Base-by-base conservation (phyloP, 306 rosid species). In the Dalbergia cochinchinensis region DNA sequence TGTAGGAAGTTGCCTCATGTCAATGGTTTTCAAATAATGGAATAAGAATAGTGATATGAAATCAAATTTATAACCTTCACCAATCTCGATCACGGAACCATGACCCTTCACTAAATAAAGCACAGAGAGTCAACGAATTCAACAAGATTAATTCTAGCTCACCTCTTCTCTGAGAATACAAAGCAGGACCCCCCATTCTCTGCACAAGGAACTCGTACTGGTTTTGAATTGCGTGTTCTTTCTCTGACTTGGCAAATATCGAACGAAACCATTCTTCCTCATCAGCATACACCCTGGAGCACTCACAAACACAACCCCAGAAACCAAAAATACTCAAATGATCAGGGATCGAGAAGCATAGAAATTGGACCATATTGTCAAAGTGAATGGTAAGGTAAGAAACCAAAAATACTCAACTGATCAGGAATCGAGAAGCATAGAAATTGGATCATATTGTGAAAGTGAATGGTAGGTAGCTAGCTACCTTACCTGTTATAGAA, bases 201-300 rank as follows among this genome's bases (percentile, higher is more conserved):
- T 93, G 96, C 15, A 89, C 93, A n/a, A 95, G 81, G 45, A 95
- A 95, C 83, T 95, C 94, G 71, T 93, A 95, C 34, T 95, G 96
- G 35, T 95, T 95, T 64, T 90, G 93, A 41, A 95, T 91, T 37
- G 99, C 93, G 6, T 85, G 84, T 45, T 91, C 89, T 82, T 89
- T 95, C 47, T 90, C 86, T 2, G 94, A 90, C 31, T 69, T 86
- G 4, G 77, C 93, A 42, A 95, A 95, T 48, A 93, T 91, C 5
- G 89, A 86, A 51, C 90, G 88, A 71, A 95, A 95, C 97, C 99
- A 95, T 57, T 90, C 96, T 37, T 91, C 87, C 13, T 88, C 90
- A 4, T 95, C 99, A 47, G 89, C 93, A 47, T 92, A 95, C 0
- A 91, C 99, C 85, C 98, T 91, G 70, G 4, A 80, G 0, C 31